A percentile compares a stretch with the other conserved stretches of the same genome.
phyloP scores from a whole-genome alignment of 2,329 filamentous ascomycete genomes.

The Pseudodiploospora longispora region DNA sequence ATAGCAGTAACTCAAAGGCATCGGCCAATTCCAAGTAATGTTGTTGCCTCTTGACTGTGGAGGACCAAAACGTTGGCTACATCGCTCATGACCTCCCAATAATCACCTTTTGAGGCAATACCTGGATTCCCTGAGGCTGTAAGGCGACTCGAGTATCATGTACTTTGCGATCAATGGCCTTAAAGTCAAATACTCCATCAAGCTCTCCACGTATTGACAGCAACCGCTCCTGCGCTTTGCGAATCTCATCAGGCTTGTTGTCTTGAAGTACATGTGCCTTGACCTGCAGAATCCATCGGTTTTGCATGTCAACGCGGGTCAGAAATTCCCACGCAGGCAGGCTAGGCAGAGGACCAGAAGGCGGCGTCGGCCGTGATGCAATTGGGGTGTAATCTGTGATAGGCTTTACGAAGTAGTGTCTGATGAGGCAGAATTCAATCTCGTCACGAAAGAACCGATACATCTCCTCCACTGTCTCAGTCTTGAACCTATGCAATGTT shows the following conservation, averaged over 20 bases:
- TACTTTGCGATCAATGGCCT: conserved; percentile 41
- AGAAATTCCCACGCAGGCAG: conserved; percentile 42
- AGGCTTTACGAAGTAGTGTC: conserved; percentile 34
- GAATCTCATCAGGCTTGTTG: conserved; percentile 48
- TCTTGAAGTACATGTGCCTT: conserved; percentile 47
- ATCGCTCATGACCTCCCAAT: conserved; percentile 21
- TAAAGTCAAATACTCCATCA: conserved; percentile 45
- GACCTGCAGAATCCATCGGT: conserved; percentile 48
- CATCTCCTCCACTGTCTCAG: conserved; percentile 45
- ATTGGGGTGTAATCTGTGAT: conserved; percentile 26
- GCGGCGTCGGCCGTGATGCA: conserved; percentile 12
- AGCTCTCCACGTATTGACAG: conserved; percentile 37
- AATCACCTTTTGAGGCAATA: conserved; percentile 29
- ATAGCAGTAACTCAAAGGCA: background rate
- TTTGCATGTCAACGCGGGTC: conserved; percentile 38
- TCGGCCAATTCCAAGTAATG: background rate
- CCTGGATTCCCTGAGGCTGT: conserved; percentile 29
- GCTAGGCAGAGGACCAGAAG: conserved; percentile 11
- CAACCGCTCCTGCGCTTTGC: conserved; percentile 46
- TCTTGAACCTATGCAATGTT: conserved; percentile 36
- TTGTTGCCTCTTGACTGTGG: background rate
- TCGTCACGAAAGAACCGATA: conserved; percentile 46
- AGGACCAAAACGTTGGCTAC: background rate
- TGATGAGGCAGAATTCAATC: conserved; percentile 44
- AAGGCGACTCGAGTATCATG: conserved; percentile 42